Evolutionary conservation across 345 rosid genomes (phyloP).

Genomic region (Gossypium turneri): DNA sequence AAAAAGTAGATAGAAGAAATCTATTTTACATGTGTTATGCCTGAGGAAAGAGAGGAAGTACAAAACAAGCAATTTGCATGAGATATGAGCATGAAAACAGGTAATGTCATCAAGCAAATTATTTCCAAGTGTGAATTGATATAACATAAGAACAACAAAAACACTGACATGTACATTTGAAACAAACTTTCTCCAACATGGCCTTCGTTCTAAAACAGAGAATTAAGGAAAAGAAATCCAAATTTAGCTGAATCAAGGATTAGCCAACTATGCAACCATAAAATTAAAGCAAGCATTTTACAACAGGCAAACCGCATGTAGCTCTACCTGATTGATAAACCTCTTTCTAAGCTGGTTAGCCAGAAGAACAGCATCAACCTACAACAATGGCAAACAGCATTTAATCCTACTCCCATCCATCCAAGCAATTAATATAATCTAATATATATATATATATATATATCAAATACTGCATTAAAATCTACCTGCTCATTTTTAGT

Average conservation of each 20-base stretch:
- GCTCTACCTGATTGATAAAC: conserved; percentile 66
- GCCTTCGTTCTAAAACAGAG: neutral
- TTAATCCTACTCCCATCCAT: conserved; percentile 1
- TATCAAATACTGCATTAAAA: conserved; percentile 12
- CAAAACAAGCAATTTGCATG: neutral
- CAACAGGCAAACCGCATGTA: neutral
- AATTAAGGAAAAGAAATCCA: neutral
- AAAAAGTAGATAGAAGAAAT: neutral
- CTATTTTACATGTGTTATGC: neutral
- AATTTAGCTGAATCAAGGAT: neutral
- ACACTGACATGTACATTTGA: neutral
- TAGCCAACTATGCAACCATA: neutral
- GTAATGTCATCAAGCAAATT: neutral
- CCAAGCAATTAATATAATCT: neutral
- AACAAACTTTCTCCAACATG: neutral
- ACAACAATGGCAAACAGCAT: conserved; percentile 4
- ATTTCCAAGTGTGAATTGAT: neutral
- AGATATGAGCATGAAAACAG: neutral
- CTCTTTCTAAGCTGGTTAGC: conserved; percentile 75
- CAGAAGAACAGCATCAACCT: conserved; percentile 93
- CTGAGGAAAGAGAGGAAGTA: neutral
- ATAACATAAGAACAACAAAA: neutral
- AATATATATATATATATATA: neutral
- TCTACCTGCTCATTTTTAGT: conserved; percentile 78
- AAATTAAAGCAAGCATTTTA: neutral